Evolutionary conservation across 2,329 filamentous ascomycete species (phyloP), one percentile per base, ranked within the genome.

Genomic region (Nemania diffusa): DNA sequence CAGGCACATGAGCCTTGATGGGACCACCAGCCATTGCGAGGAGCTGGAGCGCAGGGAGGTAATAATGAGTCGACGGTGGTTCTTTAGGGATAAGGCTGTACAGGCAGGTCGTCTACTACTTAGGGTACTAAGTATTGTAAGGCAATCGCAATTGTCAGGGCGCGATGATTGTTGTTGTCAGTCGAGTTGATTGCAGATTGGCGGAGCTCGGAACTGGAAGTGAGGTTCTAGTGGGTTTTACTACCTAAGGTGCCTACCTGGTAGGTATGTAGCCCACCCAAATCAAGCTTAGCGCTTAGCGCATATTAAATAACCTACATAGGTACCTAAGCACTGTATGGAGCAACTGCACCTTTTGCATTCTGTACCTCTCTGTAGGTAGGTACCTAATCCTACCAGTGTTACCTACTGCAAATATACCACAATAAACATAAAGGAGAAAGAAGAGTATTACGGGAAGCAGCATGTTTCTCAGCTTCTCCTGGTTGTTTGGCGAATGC

Each of bases 1-100:
- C 80, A 44, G 83, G 82, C 69, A 86, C 85, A 72, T 85, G 84
- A 71, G 85, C 83, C 74, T 59, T 73, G 48, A 74, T 68, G 46
- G 74, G 75, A 65, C 73, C 73, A 44, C 62, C 69, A 69, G 79
- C 78, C 80, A 81, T 81, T 73, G 73, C 76, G 68, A 62, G 37
- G 44, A 61, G 67, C 63, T 62, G 24, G 48, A 40, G 27, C 17
- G 27, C 37, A 40, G 50, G 32, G 8, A 26, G 40, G 62, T 17
- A 62, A 46, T 56, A 40, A 40, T 29, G n/a, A 6, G 7, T 56
- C 34, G 46, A 22, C 8, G 26, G 13, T 3, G 13, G 24, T 22
- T 62, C 9, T 29, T 20, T 15, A 2, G 26, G 27, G 53, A 13
- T 17, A 22, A 15, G 26, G 2, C 13, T 15, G 27, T 22, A 63